phyloP scores from a whole-genome alignment of 2,329 filamentous ascomycete genomes.

The Aspergillus fumigatiaffinis region DNA sequence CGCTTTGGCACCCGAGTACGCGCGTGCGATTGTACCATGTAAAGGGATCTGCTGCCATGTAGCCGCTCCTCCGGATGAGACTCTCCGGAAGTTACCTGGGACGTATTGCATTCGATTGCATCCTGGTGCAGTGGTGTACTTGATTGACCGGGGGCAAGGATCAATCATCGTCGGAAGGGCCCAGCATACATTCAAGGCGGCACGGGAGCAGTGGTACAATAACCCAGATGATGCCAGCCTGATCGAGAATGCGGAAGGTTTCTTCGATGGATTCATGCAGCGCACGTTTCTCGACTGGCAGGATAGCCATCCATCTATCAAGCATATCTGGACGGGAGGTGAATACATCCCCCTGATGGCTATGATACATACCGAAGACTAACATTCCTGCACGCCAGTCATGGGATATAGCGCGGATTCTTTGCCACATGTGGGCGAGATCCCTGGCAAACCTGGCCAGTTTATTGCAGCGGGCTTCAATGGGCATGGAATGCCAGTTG shows the following conservation, averaged over 20 bases:
- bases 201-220: slow-evolving; percentile 43
- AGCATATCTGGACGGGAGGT: slow-evolving; percentile 37
- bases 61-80: slow-evolving; percentile 22
- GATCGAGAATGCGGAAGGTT: slow-evolving; percentile 43
- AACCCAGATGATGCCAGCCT: slow-evolving; percentile 47
- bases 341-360: slow-evolving; percentile 5
- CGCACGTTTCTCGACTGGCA: slow-evolving; percentile 36
- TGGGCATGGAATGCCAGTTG: slow-evolving; percentile 65
- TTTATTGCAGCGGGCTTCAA: slow-evolving; percentile 62
- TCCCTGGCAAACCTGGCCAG: slow-evolving; percentile 45
- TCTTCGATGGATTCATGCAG: slow-evolving; percentile 39
- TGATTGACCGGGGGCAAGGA: slow-evolving; percentile 55
- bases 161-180: slow-evolving; percentile 62
- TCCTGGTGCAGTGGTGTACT: slow-evolving; percentile 57
- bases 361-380: slow-evolving; percentile 19
- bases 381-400: slow-evolving; percentile 26
- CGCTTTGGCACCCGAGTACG: slow-evolving; percentile 65
- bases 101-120: slow-evolving; percentile 56
- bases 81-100: slow-evolving; percentile 34
- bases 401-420: slow-evolving; percentile 54
- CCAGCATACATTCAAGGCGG: slow-evolving; percentile 41
- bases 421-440: slow-evolving; percentile 51
- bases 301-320: slow-evolving; percentile 28
- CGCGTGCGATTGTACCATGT: slow-evolving; percentile 70
- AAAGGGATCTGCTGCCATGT: slow-evolving; percentile 53